Evolutionary conservation across 805 yeast species (phyloP).

Genomic region (Candida saitoana): DNA sequence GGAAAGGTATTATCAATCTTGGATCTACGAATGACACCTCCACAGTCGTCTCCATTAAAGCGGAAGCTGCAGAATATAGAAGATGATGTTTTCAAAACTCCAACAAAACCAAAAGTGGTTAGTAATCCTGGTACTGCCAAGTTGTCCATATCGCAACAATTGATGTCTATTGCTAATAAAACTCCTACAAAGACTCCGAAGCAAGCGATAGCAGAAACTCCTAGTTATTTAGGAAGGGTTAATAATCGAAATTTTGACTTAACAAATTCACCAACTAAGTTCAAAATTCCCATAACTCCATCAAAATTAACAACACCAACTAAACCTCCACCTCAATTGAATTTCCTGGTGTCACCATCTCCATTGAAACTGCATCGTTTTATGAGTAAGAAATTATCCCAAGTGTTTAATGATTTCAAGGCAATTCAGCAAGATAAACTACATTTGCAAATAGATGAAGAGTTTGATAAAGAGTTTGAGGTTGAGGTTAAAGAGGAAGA

Average conservation of each 20-base stretch:
- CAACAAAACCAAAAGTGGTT: constrained; percentile 21
- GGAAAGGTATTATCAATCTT: constrained; percentile 74
- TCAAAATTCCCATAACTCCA: not conserved
- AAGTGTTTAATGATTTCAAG: constrained; percentile 44
- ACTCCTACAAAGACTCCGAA: constrained; percentile 2
- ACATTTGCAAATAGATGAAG: constrained; percentile 14
- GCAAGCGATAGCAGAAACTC: not conserved
- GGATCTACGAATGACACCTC: constrained; percentile 49
- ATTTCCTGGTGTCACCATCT: constrained; percentile 43
- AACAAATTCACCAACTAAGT: not conserved
- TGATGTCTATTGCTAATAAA: constrained; percentile 2
- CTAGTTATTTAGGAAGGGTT: constrained; percentile 2
- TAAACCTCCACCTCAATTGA: constrained; percentile 10
- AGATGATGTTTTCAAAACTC: constrained; percentile 28
- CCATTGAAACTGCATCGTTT: constrained; percentile 38
- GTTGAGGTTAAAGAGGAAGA: constrained; percentile 9
- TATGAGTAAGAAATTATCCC: constrained; percentile 32
- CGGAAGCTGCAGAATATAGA: constrained; percentile 7
- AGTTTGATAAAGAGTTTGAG: constrained; percentile 4
- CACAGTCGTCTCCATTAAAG: constrained; percentile 40
- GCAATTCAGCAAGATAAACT: constrained; percentile 23
- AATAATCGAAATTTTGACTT: not conserved
- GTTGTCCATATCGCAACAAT: not conserved
- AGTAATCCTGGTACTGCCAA: not conserved
- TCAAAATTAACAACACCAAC: constrained; percentile 8